These are phyloP conservation scores for Umbelopsis vinacea DNA, from an alignment of 192 early-diverging fungal genomes.

Conservation along the genomic window DNA sequence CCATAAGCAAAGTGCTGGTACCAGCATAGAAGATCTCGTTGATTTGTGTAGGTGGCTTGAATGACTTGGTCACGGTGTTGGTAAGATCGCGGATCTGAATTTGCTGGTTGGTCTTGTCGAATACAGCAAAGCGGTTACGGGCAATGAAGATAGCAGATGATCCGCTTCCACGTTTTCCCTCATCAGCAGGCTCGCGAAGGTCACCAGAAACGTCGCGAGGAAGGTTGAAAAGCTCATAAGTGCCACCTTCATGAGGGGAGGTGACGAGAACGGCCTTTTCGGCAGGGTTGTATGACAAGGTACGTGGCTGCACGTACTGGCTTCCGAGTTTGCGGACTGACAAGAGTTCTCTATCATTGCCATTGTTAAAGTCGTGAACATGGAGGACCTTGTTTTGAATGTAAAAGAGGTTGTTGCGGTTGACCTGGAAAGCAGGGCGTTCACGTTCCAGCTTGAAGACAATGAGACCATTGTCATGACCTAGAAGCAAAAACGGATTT, in stretches of 20 bases:
- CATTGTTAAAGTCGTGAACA: slow-evolving; percentile 78
- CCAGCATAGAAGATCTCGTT: slow-evolving; percentile 92
- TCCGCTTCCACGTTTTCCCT: slow-evolving; percentile 82
- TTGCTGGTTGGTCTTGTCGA: slow-evolving; percentile 84
- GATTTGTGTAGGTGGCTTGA: slow-evolving; percentile 77
- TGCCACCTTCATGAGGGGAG: slow-evolving; percentile 85
- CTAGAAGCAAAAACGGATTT: slow-evolving; percentile 42
- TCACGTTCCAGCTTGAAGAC: slow-evolving; percentile 99
- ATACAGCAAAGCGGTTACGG: slow-evolving; percentile 96
- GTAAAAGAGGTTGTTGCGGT: slow-evolving; percentile 86
- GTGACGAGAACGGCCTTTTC: slow-evolving; percentile 90
- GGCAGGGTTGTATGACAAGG: slow-evolving; percentile 94
- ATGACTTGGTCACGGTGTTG: slow-evolving; percentile 88
- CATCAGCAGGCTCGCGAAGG: slow-evolving; percentile 58
- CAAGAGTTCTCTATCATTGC: slow-evolving; percentile 78
- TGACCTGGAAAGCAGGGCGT: slow-evolving; percentile 86
- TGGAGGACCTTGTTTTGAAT: slow-evolving; percentile 88
- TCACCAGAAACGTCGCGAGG: slow-evolving; percentile 75
- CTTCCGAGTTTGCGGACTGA: slow-evolving; percentile 77
- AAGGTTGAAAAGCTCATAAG: slow-evolving; percentile 88
- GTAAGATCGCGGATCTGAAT: slow-evolving; percentile 87
- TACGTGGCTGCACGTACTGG: slow-evolving; percentile 75
- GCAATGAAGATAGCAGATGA: slow-evolving; percentile 90
- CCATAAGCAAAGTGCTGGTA: slow-evolving; percentile 80
- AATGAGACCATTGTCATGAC: slow-evolving; percentile 96